Conservation (phyloP, 2,329 filamentous ascomycete species). For the Alternaria rosae region DNA sequence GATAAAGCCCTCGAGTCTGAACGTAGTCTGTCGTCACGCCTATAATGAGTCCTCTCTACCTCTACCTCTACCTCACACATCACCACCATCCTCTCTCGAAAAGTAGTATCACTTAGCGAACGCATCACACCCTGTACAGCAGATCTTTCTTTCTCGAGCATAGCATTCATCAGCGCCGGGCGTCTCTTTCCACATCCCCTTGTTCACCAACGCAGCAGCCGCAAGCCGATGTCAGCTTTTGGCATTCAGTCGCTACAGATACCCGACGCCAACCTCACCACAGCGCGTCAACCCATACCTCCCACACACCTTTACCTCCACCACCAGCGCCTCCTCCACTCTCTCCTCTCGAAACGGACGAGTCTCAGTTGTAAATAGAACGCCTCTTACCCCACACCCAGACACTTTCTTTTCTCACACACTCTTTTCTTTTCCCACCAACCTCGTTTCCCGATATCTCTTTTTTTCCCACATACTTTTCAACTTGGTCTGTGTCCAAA, state of each 20-base stretch:
- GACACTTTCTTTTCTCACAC: not conserved
- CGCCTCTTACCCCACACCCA: constrained; percentile 3
- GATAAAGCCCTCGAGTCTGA: constrained; percentile 17
- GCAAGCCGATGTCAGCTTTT: constrained; percentile 30
- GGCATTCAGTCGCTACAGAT: constrained; percentile 46
- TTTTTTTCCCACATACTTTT: not conserved
- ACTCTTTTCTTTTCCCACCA: not conserved
- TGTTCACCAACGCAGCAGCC: constrained; percentile 3
- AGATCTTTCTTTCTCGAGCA: constrained; percentile 30
- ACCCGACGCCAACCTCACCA: constrained; percentile 38
- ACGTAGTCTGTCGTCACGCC: constrained; percentile 1
- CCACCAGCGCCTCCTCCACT: not conserved
- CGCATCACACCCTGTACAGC: constrained; percentile 23
- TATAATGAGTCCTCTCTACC: constrained; percentile 11
- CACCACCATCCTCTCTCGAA: constrained; percentile 19
- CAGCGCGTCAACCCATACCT: constrained; percentile 8
- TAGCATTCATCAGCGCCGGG: constrained; percentile 41
- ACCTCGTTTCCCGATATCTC: constrained; percentile 5
- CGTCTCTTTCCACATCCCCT: constrained; percentile 19
- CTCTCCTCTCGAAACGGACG: not conserved
- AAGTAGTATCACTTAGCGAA: constrained; percentile 32
- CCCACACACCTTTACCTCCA: not conserved
- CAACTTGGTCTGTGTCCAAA: constrained; percentile 12
- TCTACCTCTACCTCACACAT: constrained; percentile 15
- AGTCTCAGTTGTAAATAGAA: constrained; percentile 4